Conservation (phyloP, 1,139 yeast species). For the Geotrichum siamense region DNA sequence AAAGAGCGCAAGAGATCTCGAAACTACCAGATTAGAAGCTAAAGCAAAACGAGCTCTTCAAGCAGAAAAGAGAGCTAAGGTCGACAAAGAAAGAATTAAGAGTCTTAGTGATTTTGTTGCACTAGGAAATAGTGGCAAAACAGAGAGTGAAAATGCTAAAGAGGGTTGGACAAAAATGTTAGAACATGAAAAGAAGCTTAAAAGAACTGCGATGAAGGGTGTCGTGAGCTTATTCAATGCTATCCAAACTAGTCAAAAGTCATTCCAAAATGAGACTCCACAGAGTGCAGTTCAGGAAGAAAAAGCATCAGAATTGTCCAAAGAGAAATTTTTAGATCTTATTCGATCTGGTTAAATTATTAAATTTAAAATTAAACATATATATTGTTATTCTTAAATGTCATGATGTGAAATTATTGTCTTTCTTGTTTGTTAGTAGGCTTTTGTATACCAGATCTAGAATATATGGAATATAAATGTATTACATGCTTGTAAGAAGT, state of each 20-base stretch:
- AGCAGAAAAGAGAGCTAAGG: slow-evolving; percentile 60
- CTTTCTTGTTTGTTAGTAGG: no score
- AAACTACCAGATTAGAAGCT: slow-evolving; percentile 71
- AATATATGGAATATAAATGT: no score
- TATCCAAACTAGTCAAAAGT: slow-evolving; percentile 65
- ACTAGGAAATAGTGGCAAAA: slow-evolving; percentile 21
- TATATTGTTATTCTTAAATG: no score
- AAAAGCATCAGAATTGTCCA: slow-evolving; percentile 67
- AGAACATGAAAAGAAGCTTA: slow-evolving; percentile 63
- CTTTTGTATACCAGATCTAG: no score
- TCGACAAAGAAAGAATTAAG: slow-evolving; percentile 58
- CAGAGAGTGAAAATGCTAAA: slow-evolving; percentile 50
- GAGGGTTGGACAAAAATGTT: slow-evolving; percentile 45
- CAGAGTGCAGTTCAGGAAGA: slow-evolving; percentile 45
- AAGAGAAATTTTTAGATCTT: slow-evolving; percentile 81
- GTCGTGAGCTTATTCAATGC: slow-evolving; percentile 90
- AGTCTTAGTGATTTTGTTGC: slow-evolving; percentile 7
- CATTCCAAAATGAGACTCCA: slow-evolving; percentile 33
- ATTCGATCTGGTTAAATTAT: slow-evolving; percentile 66
- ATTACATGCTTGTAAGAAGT: no score
- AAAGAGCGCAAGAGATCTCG: slow-evolving; percentile 60
- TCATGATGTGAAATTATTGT: no score
- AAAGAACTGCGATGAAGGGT: slow-evolving; percentile 88
- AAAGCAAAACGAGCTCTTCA: slow-evolving; percentile 70
- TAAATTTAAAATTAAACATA: no score